Conservation (phyloP, 345 rosid genomes). For the Microthlaspi erraticum region DNA sequence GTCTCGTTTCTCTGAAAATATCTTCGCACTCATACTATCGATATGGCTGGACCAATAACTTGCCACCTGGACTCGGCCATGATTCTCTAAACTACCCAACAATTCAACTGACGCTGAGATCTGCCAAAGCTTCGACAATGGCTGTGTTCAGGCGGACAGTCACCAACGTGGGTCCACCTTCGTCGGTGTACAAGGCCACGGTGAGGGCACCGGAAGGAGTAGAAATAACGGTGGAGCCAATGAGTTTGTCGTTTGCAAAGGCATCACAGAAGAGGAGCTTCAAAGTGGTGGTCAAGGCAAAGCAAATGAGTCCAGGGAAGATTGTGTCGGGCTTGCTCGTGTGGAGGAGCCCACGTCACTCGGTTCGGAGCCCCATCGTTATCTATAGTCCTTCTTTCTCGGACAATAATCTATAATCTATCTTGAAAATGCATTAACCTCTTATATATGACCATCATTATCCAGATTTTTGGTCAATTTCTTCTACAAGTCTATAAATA, state of each 20-base stretch:
- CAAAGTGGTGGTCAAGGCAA: slow-evolving; percentile 72
- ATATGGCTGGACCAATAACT: slow-evolving; percentile 22
- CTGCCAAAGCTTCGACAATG: slow-evolving; percentile 40
- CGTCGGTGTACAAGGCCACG: slow-evolving; percentile 61
- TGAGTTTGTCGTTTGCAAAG: slow-evolving; percentile 57
- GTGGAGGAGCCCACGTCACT: slow-evolving; percentile 64
- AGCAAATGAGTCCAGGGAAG: slow-evolving; percentile 44
- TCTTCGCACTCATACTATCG: background rate
- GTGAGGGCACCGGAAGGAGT: slow-evolving; percentile 68
- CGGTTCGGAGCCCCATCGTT: slow-evolving; percentile 81
- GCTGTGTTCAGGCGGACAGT: slow-evolving; percentile 68
- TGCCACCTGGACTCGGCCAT: slow-evolving; percentile 54
- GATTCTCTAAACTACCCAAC: slow-evolving; percentile 91
- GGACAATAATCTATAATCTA: background rate
- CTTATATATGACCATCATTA: background rate
- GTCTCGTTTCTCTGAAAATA: slow-evolving; percentile 9
- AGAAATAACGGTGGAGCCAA: slow-evolving; percentile 61
- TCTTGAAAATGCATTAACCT: background rate
- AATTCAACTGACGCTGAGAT: slow-evolving; percentile 59
- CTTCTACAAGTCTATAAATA: background rate
- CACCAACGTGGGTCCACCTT: slow-evolving; percentile 70
- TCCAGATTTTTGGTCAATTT: background rate
- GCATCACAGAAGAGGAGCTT: slow-evolving; percentile 62
- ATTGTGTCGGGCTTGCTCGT: slow-evolving; percentile 66
- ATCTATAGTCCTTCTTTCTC: slow-evolving; percentile 45